These are phyloP conservation scores for Takashimella koratensis DNA, from an alignment of 1,284 basidiomycete genomes.

Conservation along the genomic window DNA sequence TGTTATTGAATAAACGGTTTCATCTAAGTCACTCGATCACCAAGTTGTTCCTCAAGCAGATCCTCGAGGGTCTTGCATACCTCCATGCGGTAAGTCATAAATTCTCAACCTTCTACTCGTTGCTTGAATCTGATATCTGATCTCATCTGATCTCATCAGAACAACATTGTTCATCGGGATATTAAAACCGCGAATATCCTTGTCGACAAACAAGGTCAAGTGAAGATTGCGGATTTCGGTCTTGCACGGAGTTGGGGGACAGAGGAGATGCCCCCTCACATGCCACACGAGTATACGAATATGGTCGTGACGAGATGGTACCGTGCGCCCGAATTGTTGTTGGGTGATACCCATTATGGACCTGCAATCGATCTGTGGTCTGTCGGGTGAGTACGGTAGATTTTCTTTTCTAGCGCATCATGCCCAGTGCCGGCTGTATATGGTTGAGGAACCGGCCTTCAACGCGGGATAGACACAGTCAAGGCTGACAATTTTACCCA, in stretches of 20 bases:
- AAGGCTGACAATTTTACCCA: slow-evolving; percentile 47
- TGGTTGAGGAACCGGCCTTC: no score
- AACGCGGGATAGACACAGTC: not conserved
- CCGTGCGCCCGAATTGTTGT: slow-evolving; percentile 87
- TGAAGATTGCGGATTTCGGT: slow-evolving; percentile 95
- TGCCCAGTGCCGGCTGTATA: no score
- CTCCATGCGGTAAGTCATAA: slow-evolving; percentile 71
- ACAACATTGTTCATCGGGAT: slow-evolving; percentile 93
- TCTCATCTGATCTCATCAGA: slow-evolving; percentile 55
- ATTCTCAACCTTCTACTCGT: not conserved
- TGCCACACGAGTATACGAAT: slow-evolving; percentile 75
- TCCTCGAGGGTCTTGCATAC: slow-evolving; percentile 90
- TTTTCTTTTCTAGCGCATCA: slow-evolving; percentile 24
- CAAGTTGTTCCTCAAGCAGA: slow-evolving; percentile 93
- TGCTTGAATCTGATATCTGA: no score
- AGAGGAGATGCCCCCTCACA: slow-evolving; percentile 44
- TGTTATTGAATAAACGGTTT: slow-evolving; percentile 85
- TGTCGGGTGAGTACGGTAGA: slow-evolving; percentile 87
- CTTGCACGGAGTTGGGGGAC: slow-evolving; percentile 68
- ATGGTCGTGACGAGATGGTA: slow-evolving; percentile 99
- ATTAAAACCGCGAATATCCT: slow-evolving; percentile 98
- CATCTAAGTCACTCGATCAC: slow-evolving; percentile 76
- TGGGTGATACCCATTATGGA: slow-evolving; percentile 85
- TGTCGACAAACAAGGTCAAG: slow-evolving; percentile 76
- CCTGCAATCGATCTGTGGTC: slow-evolving; percentile 98